Base-by-base conservation (phyloP, 2,329 filamentous ascomycete genomes). In the Clonostachys sp. region DNA sequence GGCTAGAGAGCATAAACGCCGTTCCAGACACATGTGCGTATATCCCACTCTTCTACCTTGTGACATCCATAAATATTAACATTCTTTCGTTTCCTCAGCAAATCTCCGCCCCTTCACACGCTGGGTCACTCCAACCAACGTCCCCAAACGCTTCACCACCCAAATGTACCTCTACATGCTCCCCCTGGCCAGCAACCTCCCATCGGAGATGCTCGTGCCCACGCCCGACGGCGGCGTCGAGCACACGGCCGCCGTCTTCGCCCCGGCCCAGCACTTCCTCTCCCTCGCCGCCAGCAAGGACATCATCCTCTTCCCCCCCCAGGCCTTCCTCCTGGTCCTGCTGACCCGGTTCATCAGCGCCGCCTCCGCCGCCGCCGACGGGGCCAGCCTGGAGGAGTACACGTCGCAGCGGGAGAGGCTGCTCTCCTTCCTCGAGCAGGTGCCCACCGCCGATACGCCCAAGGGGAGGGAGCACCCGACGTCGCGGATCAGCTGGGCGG, bases 151-250 rank as follows among this genome's bases (percentile, higher is more conserved):
- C 42, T 99, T 95, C 69, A 89, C 88, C 0, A 96, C 92, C 1
- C 91, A 96, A 62, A 97, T 97, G 92, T 99, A 97, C 67, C 65
- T 97, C 12, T 96, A 96, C 67, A 85, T 95, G 65, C 76, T 96
- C 4, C 91, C 91, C 0, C 67, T 64, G 2, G 64, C 67, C n/a
- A 50, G 67, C n/a, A 43, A 54, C 6, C 50, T 61, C 42, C 59
- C 66, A 3, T 61, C 65, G 4, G 78, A 77, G 59, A 81, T 76
- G 53, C 73, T 79, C 56, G 75, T 89, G 43, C 86, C 87, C 33
- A 78, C 81, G 3, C 86, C 91, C 3, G 89, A 92, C 57, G 87
- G 87, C 20, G 79, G 78, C 14, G 53, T 77, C 6, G 77, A 81
- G 53, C 75, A 81, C 51, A 92, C 89, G 1, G 84, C 89, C 5